These are phyloP conservation scores for Vigna angularis DNA, from an alignment of 306 rosid genomes.

Conservation along the genomic window DNA sequence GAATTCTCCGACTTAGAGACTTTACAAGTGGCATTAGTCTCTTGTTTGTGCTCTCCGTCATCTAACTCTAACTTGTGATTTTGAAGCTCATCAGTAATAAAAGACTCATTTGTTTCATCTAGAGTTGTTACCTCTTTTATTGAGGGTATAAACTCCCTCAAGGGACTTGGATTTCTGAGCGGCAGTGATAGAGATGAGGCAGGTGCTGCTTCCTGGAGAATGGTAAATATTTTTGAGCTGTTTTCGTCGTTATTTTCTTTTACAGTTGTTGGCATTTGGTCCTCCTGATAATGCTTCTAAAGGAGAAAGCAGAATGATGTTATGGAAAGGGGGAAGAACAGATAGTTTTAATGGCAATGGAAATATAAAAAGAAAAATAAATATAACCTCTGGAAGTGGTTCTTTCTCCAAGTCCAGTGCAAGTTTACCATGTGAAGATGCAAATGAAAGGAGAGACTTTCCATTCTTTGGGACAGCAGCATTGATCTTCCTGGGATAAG, in stretches of 20 bases:
- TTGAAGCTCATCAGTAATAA: conserved; percentile 1
- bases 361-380: not conserved
- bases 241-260: not conserved
- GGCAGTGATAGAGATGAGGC: not conserved
- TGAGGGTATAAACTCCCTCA: not conserved
- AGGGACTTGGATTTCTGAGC: not conserved
- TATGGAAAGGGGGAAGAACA: not conserved
- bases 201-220: not conserved
- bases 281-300: not conserved
- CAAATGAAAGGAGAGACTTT: not conserved
- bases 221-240: not conserved
- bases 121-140: not conserved
- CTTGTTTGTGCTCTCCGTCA: not conserved
- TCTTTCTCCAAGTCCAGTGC: conserved; percentile 22
- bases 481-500: conserved; percentile 21
- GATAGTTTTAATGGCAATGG: not conserved
- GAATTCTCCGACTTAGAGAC: not conserved
- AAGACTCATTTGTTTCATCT: not conserved
- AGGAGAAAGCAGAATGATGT: not conserved
- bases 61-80: conserved; percentile 7
- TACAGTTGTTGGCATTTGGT: not conserved
- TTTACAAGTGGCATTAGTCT: not conserved
- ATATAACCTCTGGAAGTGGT: conserved; percentile 24
- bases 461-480: not conserved
- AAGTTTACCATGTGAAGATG: not conserved